Evolutionary conservation across 2,329 filamentous ascomycete genomes (phyloP).

Genomic region (Aaosphaeria arxii): DNA sequence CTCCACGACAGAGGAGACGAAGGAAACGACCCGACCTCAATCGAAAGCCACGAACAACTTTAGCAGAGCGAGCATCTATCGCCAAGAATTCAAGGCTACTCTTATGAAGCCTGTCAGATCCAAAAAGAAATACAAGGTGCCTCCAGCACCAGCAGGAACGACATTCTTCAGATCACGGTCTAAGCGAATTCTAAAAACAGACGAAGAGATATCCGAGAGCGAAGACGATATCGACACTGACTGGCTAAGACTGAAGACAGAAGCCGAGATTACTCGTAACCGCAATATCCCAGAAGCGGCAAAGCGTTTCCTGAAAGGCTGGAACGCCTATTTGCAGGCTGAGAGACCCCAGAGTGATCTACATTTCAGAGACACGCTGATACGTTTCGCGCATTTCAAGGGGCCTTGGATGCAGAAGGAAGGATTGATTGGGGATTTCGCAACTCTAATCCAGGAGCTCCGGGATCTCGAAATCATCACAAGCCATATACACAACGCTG

Average conservation of each 20-base stretch:
- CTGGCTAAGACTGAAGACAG: slow-evolving; percentile 35
- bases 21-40: too few relatives aligned
- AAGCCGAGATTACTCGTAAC: slow-evolving; percentile 13
- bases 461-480: neutral
- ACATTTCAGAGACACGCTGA: slow-evolving; percentile 34
- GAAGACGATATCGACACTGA: slow-evolving; percentile 41
- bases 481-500: neutral
- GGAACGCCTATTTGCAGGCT: slow-evolving; percentile 35
- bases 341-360: slow-evolving; percentile 34
- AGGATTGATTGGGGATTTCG: slow-evolving; percentile 21
- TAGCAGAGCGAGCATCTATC: neutral
- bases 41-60: too few relatives aligned
- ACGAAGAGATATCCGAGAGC: slow-evolving; percentile 41
- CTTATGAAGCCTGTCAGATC: slow-evolving; percentile 9
- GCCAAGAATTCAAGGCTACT: slow-evolving; percentile 16
- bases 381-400: slow-evolving; percentile 37
- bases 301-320: slow-evolving; percentile 34
- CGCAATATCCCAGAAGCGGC: slow-evolving; percentile 7
- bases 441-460: neutral
- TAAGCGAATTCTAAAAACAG: slow-evolving; percentile 37
- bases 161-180: slow-evolving; percentile 40
- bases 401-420: slow-evolving; percentile 16
- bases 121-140: slow-evolving; percentile 35
- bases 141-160: slow-evolving; percentile 28
- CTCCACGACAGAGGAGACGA: neutral